Base-by-base conservation (phyloP, 179 eudicot species). In the Sideroxylon spinosum region DNA sequence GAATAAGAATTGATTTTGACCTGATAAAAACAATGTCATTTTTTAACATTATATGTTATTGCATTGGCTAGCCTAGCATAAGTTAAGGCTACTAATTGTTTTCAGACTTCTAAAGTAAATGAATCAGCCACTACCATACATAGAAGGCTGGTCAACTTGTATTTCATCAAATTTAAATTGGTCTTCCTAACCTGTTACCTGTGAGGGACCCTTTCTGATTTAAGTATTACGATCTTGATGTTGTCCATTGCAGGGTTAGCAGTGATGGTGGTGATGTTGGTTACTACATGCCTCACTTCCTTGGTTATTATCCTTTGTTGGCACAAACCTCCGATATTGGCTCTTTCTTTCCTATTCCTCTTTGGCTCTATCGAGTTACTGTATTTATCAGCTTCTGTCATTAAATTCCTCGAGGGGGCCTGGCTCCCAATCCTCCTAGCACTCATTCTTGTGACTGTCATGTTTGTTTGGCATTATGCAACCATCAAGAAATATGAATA, bases 341-440 rank as follows among this genome's bases (percentile, higher is more conserved):
- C 98, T 73, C 84, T 92, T n/a, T 71, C 82, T 48, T 94, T 94
- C 85, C 83, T 94, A 20, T 83, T 94, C 69, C 86, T 94, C 84
- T 94, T 94, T 12, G 98, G 97, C 76, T 94, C 98, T 16, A 87
- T 92, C 14, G 98, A 94, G 70, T 76, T 89, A 12, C 92, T 92
- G 28, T 94, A 94, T 89, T 94, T 94, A 83, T 94, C 98, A n/a
- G 98, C 98, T 76, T 94, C 98, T 44, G 82, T 94, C 13, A 89
- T 91, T 49, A 94, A 92, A 74, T 92, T 94, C 73, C 81, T 86
- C 7, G 97, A 94, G 76, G 98, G 98, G 5, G 98, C 97, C 5
- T 94, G 98, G 98, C 91, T 94, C 46, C 98, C 98, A 0, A 94
- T 94, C 80, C 93, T 94, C 68, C 88, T 94, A 69, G 91, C 98